phyloP scores from a whole-genome alignment of 2,329 filamentous ascomycete species.

The Xenoacremonium recifei region DNA sequence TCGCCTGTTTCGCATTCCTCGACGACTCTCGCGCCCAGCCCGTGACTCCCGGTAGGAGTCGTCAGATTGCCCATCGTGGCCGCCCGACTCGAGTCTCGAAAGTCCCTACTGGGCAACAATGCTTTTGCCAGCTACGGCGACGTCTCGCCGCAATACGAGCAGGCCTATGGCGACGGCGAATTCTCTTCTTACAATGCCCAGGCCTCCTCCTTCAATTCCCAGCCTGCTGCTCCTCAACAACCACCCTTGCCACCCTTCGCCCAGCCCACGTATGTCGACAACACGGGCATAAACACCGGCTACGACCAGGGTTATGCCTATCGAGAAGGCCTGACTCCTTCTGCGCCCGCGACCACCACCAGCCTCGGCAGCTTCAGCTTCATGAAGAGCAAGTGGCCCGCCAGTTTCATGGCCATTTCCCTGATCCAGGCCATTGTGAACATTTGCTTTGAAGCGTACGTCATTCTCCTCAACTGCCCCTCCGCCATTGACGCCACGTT shows the following conservation, averaged over 20 bases:
- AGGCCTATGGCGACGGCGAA: slow-evolving; percentile 29
- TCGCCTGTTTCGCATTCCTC: not conserved
- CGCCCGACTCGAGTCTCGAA: slow-evolving; percentile 39
- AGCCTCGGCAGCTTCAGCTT: slow-evolving; percentile 57
- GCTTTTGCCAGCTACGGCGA: slow-evolving; percentile 37
- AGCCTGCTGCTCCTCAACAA: too few species aligned
- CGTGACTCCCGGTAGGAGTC: slow-evolving; percentile 38
- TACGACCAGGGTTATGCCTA: slow-evolving; percentile 37
- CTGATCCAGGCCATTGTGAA: slow-evolving; percentile 76
- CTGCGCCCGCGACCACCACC: slow-evolving; percentile 30
- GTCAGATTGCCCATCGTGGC: slow-evolving; percentile 35
- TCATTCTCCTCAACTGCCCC: slow-evolving; percentile 14
- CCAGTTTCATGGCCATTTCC: slow-evolving; percentile 75
- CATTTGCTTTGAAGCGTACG: slow-evolving; percentile 83
- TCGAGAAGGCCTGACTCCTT: slow-evolving; percentile 35
- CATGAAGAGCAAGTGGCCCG: slow-evolving; percentile 84
- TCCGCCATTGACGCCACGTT: not conserved
- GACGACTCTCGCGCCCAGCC: slow-evolving; percentile 2
- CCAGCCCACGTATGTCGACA: slow-evolving; percentile 30
- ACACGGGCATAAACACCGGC: slow-evolving; percentile 26
- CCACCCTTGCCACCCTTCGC: slow-evolving; percentile 7
- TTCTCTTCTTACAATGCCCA: slow-evolving; percentile 15
- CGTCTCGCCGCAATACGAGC: slow-evolving; percentile 31
- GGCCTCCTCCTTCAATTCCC: slow-evolving; percentile 17
- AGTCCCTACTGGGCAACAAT: slow-evolving; percentile 37